Base-by-base conservation (phyloP, 495 filamentous ascomycete genomes). In the Podospora pseudoanserina region DNA sequence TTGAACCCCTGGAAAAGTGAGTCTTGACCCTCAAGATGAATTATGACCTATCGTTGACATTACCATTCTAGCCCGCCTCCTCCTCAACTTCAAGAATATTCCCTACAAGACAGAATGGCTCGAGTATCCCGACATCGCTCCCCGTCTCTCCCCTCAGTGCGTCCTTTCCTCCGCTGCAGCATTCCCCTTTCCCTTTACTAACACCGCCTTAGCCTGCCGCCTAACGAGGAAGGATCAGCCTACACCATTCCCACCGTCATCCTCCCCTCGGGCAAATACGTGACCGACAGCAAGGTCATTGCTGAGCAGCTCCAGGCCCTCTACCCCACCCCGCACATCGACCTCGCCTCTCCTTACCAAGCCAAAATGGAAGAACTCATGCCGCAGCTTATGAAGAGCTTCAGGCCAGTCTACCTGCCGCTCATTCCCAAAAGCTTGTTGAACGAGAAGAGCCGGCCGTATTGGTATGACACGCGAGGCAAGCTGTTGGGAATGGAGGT, bases 81-180 rank as follows among this genome's bases (percentile, higher is more conserved):
- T 76, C 28, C 65, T 91, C 53, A 89, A 89, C 77, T 87, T 81
- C 79, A 90, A 91, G 73, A 77, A 78, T 6, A 73, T 90, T n/a
- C 79, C 84, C 61, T 90, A 89, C 77, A 79, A 80, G 66, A 91
- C 88, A 4, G 79, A 87, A 82, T 90, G 86, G 87, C n/a, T 73
- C 65, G 86, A 90, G 71, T 90, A 90, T 73, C 88, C 87, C 4
- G 84, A 89, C 60, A 79, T 91, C 67, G 79, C 73, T 7, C 77
- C 83, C 4, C 64, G 68, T 0, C 72, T 79, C 20, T 55, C 67
- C 11, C 34, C 30, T 32, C 72, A 77, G 76, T 76, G 66, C 20
- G 79, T 23, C 77, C 15, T 49, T n/a, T 15, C 55, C 55, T n/a
- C 53, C 18, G 4, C 16, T 23, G 4, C 44, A n/a, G 1, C 27